These are phyloP conservation scores for Dryadomyces quercus-mongolicae DNA, from an alignment of 2,329 filamentous ascomycete species.

Conservation along the genomic window DNA sequence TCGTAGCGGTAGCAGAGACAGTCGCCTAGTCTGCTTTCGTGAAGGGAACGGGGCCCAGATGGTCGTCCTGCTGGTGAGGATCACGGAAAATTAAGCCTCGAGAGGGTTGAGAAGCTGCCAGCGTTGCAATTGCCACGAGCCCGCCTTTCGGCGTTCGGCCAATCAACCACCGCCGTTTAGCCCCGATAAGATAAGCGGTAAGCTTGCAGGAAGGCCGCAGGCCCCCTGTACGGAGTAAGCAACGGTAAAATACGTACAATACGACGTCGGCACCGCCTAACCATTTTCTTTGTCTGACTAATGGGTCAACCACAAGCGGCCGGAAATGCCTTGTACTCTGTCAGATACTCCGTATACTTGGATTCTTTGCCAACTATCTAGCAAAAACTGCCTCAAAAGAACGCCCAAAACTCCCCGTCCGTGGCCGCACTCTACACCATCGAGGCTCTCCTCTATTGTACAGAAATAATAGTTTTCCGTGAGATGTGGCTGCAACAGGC, in stretches of 20 bases:
- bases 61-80: background rate
- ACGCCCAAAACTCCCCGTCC: constrained; percentile 9
- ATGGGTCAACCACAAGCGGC: background rate
- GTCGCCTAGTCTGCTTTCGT: background rate
- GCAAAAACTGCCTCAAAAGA: constrained; percentile 1
- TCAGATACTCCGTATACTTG: too few species aligned
- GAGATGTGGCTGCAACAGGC: background rate
- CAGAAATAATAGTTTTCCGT: constrained; percentile 9
- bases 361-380: background rate
- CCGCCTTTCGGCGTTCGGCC: constrained; percentile 1
- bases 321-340: background rate
- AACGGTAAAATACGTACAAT: too few species aligned
- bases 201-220: background rate
- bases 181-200: background rate
- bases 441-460: constrained; percentile 11
- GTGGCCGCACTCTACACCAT: constrained; percentile 11
- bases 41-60: background rate
- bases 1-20: background rate
- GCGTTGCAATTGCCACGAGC: constrained; percentile 12
- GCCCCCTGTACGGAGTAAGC: too few species aligned
- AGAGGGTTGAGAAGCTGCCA: constrained; percentile 8
- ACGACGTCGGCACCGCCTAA: too few species aligned
- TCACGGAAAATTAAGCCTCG: constrained; percentile 3
- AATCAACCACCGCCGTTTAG: constrained; percentile 3
- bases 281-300: background rate